Evolutionary conservation across 768 basidiomycete genomes (phyloP).

Genomic region (Chalciporus pseudorubinellus): DNA sequence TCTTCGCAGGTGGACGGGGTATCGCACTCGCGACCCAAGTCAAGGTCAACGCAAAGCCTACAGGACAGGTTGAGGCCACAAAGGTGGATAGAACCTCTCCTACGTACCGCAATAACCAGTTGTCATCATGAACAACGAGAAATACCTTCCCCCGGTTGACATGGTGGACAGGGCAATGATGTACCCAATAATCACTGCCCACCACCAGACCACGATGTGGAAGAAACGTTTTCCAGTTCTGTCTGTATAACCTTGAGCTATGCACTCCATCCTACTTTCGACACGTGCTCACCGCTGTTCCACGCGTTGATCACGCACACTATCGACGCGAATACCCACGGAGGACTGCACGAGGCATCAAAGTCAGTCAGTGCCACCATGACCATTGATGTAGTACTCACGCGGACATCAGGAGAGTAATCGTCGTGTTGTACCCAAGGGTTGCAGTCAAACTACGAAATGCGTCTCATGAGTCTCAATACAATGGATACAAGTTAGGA

Average conservation of each 20-base stretch:
- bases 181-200: constrained; percentile 58
- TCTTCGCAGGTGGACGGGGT: constrained; percentile 54
- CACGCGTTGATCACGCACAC: constrained; percentile 51
- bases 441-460: constrained; percentile 50
- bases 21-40: constrained; percentile 64
- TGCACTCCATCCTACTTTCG: background rate
- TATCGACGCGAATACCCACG: constrained; percentile 57
- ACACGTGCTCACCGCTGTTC: constrained; percentile 41
- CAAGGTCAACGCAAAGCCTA: constrained; percentile 44
- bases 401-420: constrained; percentile 61
- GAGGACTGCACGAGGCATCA: constrained; percentile 41
- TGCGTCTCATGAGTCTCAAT: background rate
- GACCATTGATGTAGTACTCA: constrained; percentile 28
- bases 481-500: background rate
- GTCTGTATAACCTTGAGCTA: constrained; percentile 33
- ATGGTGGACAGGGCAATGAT: constrained; percentile 56
- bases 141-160: constrained; percentile 50
- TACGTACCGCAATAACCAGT: constrained; percentile 43
- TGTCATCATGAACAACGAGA: constrained; percentile 66
- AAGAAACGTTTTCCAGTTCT: constrained; percentile 64
- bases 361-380: no score
- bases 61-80: background rate
- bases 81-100: no score
- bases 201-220: constrained; percentile 56
- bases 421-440: constrained; percentile 59